Evolutionary conservation across 2,329 filamentous ascomycete genomes (phyloP).

Genomic region (Penicillium sp.): DNA sequence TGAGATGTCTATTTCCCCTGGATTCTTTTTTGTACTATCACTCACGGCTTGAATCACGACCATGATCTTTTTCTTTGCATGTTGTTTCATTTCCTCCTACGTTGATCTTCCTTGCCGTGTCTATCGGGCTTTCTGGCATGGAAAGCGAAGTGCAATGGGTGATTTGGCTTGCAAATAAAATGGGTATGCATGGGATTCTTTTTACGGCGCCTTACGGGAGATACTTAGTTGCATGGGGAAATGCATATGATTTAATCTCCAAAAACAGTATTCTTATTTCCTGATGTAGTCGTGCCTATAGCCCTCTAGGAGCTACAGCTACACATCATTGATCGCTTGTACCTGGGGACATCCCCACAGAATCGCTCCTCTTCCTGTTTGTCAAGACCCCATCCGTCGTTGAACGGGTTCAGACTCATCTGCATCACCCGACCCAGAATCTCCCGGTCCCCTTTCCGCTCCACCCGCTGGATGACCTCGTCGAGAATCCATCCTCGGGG

Average conservation of each 20-base stretch:
- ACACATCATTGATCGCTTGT: conserved; percentile 79
- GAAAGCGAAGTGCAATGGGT: conserved; percentile 20
- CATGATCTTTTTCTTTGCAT: conserved; percentile 23
- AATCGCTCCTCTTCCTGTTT: conserved; percentile 73
- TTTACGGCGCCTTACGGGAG: conserved; percentile 16
- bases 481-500: conserved; percentile 89
- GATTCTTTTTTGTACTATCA: conserved; percentile 21
- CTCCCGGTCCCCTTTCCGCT: conserved; percentile 75
- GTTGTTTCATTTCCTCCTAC: conserved; percentile 13
- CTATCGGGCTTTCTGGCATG: conserved; percentile 11
- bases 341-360: conserved; percentile 76
- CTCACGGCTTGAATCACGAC: conserved; percentile 19
- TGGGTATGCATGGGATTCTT: conserved; percentile 19
- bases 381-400: conserved; percentile 62
- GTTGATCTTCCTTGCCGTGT: conserved; percentile 14
- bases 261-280: background rate
- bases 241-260: conserved; percentile 13
- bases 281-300: background rate
- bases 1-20: conserved; percentile 27
- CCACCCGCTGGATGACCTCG: conserved; percentile 83
- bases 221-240: conserved; percentile 22
- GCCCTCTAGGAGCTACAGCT: conserved; percentile 76
- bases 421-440: conserved; percentile 74
- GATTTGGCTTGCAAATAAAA: conserved; percentile 25
- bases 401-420: conserved; percentile 77